These are phyloP conservation scores for Limonium bicolor DNA, from an alignment of 148 eudicot genomes.

Conservation along the genomic window DNA sequence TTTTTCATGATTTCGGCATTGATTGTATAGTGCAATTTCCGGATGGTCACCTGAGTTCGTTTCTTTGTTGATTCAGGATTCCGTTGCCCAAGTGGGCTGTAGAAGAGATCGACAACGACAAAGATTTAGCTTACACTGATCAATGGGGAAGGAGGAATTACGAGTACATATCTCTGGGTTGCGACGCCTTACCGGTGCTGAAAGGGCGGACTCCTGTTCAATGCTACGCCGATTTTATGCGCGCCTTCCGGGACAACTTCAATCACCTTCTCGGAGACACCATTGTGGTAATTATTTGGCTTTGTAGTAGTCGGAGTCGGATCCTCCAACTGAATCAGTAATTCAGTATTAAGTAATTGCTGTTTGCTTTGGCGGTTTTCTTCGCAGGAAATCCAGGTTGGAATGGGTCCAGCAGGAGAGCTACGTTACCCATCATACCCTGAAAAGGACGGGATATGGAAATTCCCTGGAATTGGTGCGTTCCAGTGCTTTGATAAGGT, in stretches of 20 bases:
- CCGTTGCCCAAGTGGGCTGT: conserved; percentile 77
- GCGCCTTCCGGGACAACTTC: conserved; percentile 43
- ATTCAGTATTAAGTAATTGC: background rate
- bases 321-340: background rate
- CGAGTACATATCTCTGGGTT: conserved; percentile 64
- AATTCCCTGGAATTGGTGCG: conserved; percentile 87
- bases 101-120: conserved; percentile 47
- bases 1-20: background rate
- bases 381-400: conserved; percentile 75
- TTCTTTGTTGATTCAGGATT: conserved; percentile 19
- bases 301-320: background rate
- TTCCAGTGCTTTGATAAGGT: conserved; percentile 91
- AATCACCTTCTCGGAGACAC: conserved; percentile 44
- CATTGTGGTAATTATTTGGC: conserved; percentile 32
- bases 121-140: conserved; percentile 73
- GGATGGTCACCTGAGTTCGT: background rate
- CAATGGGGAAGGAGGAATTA: conserved; percentile 55
- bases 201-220: conserved; percentile 67
- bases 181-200: conserved; percentile 58
- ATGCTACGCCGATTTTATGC: conserved; percentile 70
- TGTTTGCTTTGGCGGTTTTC: background rate
- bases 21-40: background rate
- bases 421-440: conserved; percentile 91
- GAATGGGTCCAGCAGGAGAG: conserved; percentile 90
- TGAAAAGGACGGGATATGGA: conserved; percentile 67